These are phyloP conservation scores for Periconia sp. DNA, from an alignment of 2,329 filamentous ascomycete genomes.

Conservation along the genomic window DNA sequence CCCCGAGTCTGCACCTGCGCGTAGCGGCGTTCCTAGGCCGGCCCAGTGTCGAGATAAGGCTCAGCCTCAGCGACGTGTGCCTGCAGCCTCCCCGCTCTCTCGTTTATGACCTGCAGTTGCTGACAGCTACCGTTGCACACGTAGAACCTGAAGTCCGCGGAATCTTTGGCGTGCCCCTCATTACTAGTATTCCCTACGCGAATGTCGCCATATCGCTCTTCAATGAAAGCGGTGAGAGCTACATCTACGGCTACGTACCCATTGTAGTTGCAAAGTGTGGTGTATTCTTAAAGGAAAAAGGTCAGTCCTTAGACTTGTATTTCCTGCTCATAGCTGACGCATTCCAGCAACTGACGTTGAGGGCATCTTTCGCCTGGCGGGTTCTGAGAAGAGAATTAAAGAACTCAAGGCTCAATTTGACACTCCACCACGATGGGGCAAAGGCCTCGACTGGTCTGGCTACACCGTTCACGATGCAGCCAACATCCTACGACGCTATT, in stretches of 20 bases:
- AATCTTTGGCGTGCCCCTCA: slow-evolving; percentile 93
- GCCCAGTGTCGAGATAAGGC: slow-evolving; percentile 17
- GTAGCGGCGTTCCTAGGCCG: slow-evolving; percentile 9
- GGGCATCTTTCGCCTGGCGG: slow-evolving; percentile 94
- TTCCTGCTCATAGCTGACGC: slow-evolving; percentile 24
- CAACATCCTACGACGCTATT: slow-evolving; percentile 92
- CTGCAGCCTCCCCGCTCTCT: slow-evolving; percentile 20
- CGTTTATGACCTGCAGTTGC: slow-evolving; percentile 25
- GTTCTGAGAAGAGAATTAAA: slow-evolving; percentile 97
- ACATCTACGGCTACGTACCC: slow-evolving; percentile 97
- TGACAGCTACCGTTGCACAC: slow-evolving; percentile 24
- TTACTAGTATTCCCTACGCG: slow-evolving; percentile 94
- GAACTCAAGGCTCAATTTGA: slow-evolving; percentile 92
- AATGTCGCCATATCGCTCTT: slow-evolving; percentile 97
- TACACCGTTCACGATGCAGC: slow-evolving; percentile 99
- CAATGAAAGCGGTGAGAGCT: slow-evolving; percentile 90
- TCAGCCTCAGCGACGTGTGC: slow-evolving; percentile 18
- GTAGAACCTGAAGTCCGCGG: slow-evolving; percentile 62
- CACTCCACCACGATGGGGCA: slow-evolving; percentile 86
- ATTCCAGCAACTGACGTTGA: slow-evolving; percentile 84
- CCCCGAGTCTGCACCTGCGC: slow-evolving; percentile 4
- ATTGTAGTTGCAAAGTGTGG: slow-evolving; percentile 99
- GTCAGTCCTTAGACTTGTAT: slow-evolving; percentile 54
- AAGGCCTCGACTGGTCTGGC: slow-evolving; percentile 94
- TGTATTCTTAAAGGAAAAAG: slow-evolving; percentile 97